These are phyloP conservation scores for Kokia cookei DNA, from an alignment of 441 rosid species.

Conservation along the genomic window DNA sequence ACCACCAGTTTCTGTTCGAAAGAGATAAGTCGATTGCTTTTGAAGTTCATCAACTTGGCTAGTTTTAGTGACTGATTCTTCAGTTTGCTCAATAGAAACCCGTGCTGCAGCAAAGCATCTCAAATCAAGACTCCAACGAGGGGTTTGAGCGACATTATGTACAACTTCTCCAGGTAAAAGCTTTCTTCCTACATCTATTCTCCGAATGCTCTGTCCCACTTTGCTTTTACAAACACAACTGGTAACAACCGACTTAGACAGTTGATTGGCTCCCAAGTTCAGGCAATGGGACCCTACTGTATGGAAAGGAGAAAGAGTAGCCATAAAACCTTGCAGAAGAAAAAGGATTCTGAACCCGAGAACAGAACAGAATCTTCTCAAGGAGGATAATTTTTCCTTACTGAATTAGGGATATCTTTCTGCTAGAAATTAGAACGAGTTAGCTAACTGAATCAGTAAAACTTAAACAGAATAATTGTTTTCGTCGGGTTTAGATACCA, in stretches of 20 bases:
- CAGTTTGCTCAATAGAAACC: conserved; percentile 39
- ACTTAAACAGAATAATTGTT: background rate
- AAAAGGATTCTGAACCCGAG: conserved; percentile 2
- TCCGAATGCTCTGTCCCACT: conserved; percentile 13
- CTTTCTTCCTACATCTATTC: conserved; percentile 22
- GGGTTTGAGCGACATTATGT: conserved; percentile 8
- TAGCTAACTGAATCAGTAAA: background rate
- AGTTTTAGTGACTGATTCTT: conserved; percentile 21
- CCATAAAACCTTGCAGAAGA: conserved; percentile 30
- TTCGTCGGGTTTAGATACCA: background rate
- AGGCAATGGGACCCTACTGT: conserved; percentile 27
- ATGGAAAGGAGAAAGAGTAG: conserved; percentile 33
- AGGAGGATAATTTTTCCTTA: conserved; percentile 5
- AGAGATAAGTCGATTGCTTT: conserved; percentile 46
- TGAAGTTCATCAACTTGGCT: conserved; percentile 33
- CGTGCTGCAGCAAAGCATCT: conserved; percentile 39
- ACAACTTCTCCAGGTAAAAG: conserved; percentile 17
- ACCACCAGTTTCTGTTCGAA: conserved; percentile 68
- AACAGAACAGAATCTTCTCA: conserved; percentile 7
- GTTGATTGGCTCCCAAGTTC: conserved; percentile 25
- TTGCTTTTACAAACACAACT: conserved; percentile 20
- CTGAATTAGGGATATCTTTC: conserved; percentile 14
- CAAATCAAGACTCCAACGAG: conserved; percentile 14
- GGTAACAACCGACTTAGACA: conserved; percentile 27
- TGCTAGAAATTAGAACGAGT: conserved; percentile 9